Evolutionary conservation across 148 eudicot genomes (phyloP), one percentile per base, ranked within the genome.

Genomic region (Silene latifolia): DNA sequence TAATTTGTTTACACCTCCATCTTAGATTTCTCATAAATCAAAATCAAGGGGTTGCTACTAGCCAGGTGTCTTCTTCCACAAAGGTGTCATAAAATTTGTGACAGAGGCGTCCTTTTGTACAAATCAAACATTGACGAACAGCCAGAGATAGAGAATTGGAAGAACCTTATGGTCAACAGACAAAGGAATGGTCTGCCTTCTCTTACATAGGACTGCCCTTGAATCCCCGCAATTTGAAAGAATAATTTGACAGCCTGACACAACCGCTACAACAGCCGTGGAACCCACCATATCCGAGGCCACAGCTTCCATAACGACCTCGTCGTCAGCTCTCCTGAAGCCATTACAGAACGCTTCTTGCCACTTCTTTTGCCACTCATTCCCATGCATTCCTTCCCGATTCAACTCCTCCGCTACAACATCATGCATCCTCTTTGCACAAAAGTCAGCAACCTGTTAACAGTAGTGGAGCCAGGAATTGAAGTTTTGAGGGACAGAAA

Each of bases 211-310:
- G 71, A 92, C 86, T 15, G 93, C 95, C 81, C 97, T 85, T 7
- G 97, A 92, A 74, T 92, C 97, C 13, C 97, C 97, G 63, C 95
- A 92, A 64, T 92, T 88, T 39, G 97, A 88, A 60, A 82, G 61
- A 27, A 90, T 86, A 64, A 90, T 88, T 76, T 90, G 95, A 79
- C 95, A 90, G 72, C 90, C 84, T n/a, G 95, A 91, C 58, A 92
- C 80, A 64, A 88, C 84, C 69, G 87, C 97, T 53, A 85, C 91
- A 15, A 88, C 91, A 66, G 97, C 97, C 29, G 97, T 90, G 44
- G 95, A 88, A 64, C 95, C 95, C 53, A 86, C 93, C 85, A 88
- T 86, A 39, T 87, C 93, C 13, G 89, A 73, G 15, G 87, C 88
- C 65, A 18, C 82, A 12, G 79, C 87, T 24, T 80, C 82, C 70